Evolutionary conservation across 2,329 filamentous ascomycete species (phyloP).

Genomic region (Diplocarpon mali): DNA sequence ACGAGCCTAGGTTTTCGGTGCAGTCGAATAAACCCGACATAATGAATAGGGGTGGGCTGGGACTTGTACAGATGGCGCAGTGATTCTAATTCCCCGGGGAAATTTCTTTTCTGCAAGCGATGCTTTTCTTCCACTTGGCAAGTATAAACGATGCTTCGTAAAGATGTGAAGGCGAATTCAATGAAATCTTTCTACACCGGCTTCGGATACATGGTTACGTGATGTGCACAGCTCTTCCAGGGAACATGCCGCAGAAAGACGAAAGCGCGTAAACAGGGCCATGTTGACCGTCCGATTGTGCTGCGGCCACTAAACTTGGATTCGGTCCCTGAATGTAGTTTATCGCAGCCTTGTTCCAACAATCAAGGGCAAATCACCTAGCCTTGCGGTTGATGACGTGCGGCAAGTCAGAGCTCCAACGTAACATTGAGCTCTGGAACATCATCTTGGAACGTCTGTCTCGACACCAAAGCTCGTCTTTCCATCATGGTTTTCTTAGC

Average conservation of each 20-base stretch:
- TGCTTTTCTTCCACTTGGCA: constrained; percentile 12
- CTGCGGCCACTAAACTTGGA: no score
- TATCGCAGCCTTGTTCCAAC: neutral
- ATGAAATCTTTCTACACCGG: neutral
- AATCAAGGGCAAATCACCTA: neutral
- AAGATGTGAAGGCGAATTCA: constrained; percentile 11
- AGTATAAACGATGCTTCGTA: neutral
- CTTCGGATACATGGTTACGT: neutral
- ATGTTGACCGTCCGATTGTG: no score
- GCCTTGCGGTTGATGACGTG: constrained; percentile 10
- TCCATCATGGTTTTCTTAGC: constrained; percentile 12
- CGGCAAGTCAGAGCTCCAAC: constrained; percentile 1
- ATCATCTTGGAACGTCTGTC: no score
- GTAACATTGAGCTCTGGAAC: neutral
- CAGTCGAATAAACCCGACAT: constrained; percentile 16
- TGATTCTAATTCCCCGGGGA: constrained; percentile 15
- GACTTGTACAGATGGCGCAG: neutral
- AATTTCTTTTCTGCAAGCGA: constrained; percentile 18
- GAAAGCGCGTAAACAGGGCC: no score
- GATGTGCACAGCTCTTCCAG: no score
- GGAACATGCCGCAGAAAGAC: no score
- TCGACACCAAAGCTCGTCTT: neutral
- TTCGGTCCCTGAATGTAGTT: no score
- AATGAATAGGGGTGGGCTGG: constrained; percentile 2
- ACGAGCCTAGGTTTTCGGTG: constrained; percentile 21